Base-by-base conservation (phyloP, 208 protist genomes). In the Trypanosoma scelopori region DNA sequence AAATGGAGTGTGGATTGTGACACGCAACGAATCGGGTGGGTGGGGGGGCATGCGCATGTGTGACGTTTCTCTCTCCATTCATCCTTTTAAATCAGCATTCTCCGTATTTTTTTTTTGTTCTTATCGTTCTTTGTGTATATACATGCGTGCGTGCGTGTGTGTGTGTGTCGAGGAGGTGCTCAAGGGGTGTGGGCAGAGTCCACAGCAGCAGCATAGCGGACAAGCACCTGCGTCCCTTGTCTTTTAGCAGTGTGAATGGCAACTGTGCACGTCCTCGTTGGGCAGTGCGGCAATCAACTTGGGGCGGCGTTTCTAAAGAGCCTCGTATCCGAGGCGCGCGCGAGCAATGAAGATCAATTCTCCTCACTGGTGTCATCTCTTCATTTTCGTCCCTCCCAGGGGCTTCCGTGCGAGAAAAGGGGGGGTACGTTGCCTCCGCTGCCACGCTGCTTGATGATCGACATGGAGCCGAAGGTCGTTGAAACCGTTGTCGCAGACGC, bases 241-340 rank as follows among this genome's bases (percentile, higher is more conserved):
- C 5, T 37, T 37, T 37, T 37, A 50, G 60, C 2, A 60, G 27
- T 30, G 11, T 13, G 2, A 1, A 90, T 91, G 84, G 41, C 80
- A 5, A 88, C 80, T 30, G 76, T 88, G 3, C 79, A 94, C 67
- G 74, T 91, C 0, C 77, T 91, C 59, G 85, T 97, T 2, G 94
- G 94, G 1, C 90, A 98, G 71, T 97, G 91, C 64, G 94, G 94
- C 42, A 98, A 94, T 68, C 90, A 98, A 70, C 78, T 98, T 12
- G 94, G 94, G 32, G 49, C 79, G 15, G 20, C 64, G 7, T 95
- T 96, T 67, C 81, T 92, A 9, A 76, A 92, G 53, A 30, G 68
- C 2, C 61, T 94, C 27, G 76, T 79, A 13, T 53, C 63, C 25
- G 87, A 92, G 58, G 87, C 78, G 42, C 64, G 74, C 18, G 68